phyloP scores from a whole-genome alignment of 176 grass and related monocot species.

The Oryza rufipogon region DNA sequence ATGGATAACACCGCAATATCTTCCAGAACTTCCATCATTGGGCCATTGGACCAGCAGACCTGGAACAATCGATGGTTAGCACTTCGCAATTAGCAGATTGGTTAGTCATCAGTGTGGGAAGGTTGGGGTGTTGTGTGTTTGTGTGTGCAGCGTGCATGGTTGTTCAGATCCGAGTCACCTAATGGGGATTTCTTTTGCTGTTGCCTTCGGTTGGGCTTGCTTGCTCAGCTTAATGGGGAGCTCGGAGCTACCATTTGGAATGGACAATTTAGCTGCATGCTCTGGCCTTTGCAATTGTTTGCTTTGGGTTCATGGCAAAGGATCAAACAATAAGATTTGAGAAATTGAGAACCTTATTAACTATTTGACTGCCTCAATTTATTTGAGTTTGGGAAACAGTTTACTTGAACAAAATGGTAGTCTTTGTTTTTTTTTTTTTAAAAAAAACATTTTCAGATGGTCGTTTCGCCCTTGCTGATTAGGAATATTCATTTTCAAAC shows the following conservation, averaged over 20 bases:
- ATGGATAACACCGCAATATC: neutral
- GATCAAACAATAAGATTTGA: neutral
- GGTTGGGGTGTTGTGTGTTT: neutral
- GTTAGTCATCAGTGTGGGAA: neutral
- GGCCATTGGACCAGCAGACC: neutral
- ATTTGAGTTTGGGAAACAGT: neutral
- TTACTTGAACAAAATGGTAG: neutral
- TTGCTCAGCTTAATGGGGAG: neutral
- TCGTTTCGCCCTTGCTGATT: neutral
- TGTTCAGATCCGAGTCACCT: constrained; percentile 34
- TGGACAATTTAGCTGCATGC: constrained; percentile 7
- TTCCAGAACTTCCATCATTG: neutral
- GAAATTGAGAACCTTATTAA: neutral
- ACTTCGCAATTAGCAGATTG: neutral
- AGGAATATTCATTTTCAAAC: neutral
- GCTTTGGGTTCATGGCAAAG: neutral
- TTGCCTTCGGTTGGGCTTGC: constrained; percentile 10
- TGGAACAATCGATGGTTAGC: neutral
- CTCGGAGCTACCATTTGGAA: constrained; percentile 1
- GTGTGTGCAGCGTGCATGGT: neutral
- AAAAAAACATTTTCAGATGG: neutral
- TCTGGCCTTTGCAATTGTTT: neutral
- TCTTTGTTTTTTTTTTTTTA: too few species aligned
- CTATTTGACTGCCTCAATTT: neutral
- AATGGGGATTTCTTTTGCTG: neutral